phyloP scores from a whole-genome alignment of 257 asterid genomes.

The Primulina eburnea region DNA sequence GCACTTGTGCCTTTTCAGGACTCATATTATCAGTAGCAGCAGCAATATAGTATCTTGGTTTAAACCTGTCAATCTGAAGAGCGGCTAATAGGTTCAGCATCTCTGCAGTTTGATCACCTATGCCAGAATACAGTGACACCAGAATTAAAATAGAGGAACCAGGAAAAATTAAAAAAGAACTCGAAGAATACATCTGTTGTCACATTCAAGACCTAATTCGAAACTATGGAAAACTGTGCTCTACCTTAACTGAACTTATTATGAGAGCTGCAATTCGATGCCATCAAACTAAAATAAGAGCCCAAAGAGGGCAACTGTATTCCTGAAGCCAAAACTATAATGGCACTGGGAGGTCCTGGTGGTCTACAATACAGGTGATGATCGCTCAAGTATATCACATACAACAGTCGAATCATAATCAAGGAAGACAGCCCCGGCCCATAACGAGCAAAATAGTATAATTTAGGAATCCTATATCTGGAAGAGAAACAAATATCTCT shows the following conservation, averaged over 20 bases:
- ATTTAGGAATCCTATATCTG: slow-evolving; percentile 23
- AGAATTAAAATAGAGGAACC: slow-evolving; percentile 2
- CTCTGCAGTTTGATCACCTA: slow-evolving; percentile 98
- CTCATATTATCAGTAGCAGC: slow-evolving; percentile 98
- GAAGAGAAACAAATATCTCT: slow-evolving; percentile 22
- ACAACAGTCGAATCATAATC: slow-evolving; percentile 46
- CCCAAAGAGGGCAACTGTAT: not conserved
- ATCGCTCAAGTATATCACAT: slow-evolving; percentile 41
- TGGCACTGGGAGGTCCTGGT: slow-evolving; percentile 46
- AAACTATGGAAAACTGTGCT: not conserved
- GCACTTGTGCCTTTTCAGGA: slow-evolving; percentile 69
- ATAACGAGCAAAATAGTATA: slow-evolving; percentile 26
- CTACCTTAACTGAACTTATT: not conserved
- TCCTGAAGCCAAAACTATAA: slow-evolving; percentile 84
- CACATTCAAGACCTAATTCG: not conserved
- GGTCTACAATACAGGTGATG: slow-evolving; percentile 33
- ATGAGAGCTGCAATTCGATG: slow-evolving; percentile 2
- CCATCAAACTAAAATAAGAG: not conserved
- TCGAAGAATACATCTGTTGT: not conserved
- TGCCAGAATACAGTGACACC: slow-evolving; percentile 15
- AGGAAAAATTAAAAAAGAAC: not conserved
- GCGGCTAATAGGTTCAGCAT: slow-evolving; percentile 69
- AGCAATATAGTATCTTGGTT: slow-evolving; percentile 72
- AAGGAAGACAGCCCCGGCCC: slow-evolving; percentile 40
- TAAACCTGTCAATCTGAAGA: slow-evolving; percentile 61